phyloP scores from a whole-genome alignment of 2,329 filamentous ascomycete genomes.

The Claviceps purpurea region DNA sequence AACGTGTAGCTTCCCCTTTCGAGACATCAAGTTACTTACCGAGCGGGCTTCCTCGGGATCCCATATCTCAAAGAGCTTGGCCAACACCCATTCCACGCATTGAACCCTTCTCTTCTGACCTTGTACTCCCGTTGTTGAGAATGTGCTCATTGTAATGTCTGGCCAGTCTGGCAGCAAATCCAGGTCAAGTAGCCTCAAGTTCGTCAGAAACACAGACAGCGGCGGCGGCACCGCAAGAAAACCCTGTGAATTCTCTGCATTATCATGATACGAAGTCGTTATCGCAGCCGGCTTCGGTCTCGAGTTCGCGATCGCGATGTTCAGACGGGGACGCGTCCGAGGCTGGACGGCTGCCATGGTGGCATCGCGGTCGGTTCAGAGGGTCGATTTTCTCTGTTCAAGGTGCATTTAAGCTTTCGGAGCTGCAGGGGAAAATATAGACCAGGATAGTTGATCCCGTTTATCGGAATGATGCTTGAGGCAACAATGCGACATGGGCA shows the following conservation, averaged over 20 bases:
- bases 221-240: constrained; percentile 8
- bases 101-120: constrained; percentile 74
- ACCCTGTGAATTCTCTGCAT: neutral
- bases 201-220: constrained; percentile 53
- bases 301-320: neutral
- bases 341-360: constrained; percentile 8
- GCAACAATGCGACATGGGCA: neutral
- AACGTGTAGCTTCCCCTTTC: neutral
- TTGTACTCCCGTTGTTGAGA: constrained; percentile 52
- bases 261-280: neutral
- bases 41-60: constrained; percentile 62
- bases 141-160: constrained; percentile 53
- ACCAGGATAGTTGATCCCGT: neutral
- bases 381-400: neutral
- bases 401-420: neutral
- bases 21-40: constrained; percentile 30
- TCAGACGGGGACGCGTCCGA: constrained; percentile 6
- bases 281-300: neutral
- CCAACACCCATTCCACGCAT: constrained; percentile 82
- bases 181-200: constrained; percentile 70
- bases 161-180: constrained; percentile 72
- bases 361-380: constrained; percentile 1
- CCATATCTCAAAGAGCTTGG: constrained; percentile 73
- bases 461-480: neutral
- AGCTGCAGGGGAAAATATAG: neutral